Evolutionary conservation across 805 yeast species (phyloP), one percentile per base, ranked within the genome.

Genomic region (Nematodospora valgi): DNA sequence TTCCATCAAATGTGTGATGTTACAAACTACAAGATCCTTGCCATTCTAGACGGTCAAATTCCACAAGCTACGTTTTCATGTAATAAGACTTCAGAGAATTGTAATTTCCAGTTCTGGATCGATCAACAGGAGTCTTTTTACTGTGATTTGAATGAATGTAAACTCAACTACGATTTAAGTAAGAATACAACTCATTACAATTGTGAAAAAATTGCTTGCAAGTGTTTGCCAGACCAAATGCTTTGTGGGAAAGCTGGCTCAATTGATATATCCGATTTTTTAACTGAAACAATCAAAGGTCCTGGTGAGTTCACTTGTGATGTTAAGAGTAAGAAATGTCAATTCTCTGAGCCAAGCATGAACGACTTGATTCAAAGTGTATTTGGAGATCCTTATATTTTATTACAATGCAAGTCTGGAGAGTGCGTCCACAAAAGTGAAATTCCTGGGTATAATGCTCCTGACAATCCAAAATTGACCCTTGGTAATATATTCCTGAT

Each of bases 21-120:
- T 12, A 91, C 98, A 13, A 91, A 83, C 53, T 70, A 79, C 41
- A 93, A 91, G 59, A 89, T 93, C 45, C 68, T 87, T 27, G 79
- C 82, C 38, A 82, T 91, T 30, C 67, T 93, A 45, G 68, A 78
- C 12, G 96, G 96, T 0, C 75, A 78, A 57, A 73, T 71, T 34
- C 98, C 98, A 2, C 95, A 91, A 53, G 96, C 86, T 3, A 88
- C 96, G 0, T 91, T 93, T 60, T 76, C 87, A 25, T 93, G 98
- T 65, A 80, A 86, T 52, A 76, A 70, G 48, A 72, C 82, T 1
- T 64, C 76, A 0, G 72, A 62, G 12, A 59, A 58, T 8, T 93
- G 98, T 62, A 80, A 87, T 55, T 87, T 93, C 62, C 98, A 93
- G 59, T 87, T 93, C 54, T 93, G 98, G 98, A 86, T 93, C 44